A percentile compares a stretch with the other conserved stretches of the same genome.
phyloP scores from a whole-genome alignment of 495 filamentous ascomycete genomes.

The Parathielavia appendiculata region DNA sequence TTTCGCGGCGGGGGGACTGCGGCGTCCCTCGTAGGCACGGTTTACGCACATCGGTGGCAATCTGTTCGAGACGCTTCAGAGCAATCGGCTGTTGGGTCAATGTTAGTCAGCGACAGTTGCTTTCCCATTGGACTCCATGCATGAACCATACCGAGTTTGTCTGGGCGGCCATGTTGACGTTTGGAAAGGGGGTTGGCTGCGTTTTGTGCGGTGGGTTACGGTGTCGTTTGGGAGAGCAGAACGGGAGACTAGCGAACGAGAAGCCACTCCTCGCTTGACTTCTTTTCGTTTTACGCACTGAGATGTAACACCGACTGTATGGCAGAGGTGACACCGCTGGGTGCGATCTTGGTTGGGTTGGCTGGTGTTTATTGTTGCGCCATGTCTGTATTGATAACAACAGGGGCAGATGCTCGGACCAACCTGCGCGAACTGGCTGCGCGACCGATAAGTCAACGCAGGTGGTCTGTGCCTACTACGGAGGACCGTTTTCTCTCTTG shows the following conservation, averaged over 20 bases:
- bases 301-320: too few relatives aligned
- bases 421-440: too few relatives aligned
- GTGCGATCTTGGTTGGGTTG: background rate
- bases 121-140: background rate
- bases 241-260: too few relatives aligned
- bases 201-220: background rate
- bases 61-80: conserved; percentile 69
- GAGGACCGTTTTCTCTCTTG: too few relatives aligned
- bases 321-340: too few relatives aligned
- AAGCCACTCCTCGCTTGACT: too few relatives aligned
- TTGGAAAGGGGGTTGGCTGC: conserved; percentile 3
- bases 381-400: background rate
- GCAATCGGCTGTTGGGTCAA: conserved; percentile 61
- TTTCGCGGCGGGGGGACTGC: background rate
- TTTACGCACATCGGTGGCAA: conserved; percentile 69
- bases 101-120: conserved; percentile 10
- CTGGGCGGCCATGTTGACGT: conserved; percentile 26
- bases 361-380: background rate
- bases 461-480: too few relatives aligned
- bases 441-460: background rate
- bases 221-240: background rate
- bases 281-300: too few relatives aligned
- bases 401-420: background rate
- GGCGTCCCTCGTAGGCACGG: background rate
- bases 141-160: conserved; percentile 28